These are phyloP conservation scores for Pulicaria dysenterica DNA, from an alignment of 129 eudicot species.

Conservation along the genomic window DNA sequence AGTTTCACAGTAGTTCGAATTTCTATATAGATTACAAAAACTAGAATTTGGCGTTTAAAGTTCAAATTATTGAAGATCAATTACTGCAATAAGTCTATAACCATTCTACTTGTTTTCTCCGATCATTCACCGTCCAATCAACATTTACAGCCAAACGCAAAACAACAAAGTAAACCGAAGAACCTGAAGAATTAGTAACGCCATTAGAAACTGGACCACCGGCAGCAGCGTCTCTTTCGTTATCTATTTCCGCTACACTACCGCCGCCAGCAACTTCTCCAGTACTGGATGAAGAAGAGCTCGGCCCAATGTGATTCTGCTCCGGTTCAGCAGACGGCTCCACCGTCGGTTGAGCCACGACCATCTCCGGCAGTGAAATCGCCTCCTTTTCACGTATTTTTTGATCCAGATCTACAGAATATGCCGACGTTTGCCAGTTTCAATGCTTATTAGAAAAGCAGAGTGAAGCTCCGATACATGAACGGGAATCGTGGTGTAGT, in stretches of 20 bases:
- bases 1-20: not conserved
- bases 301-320: conserved; percentile 10
- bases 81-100: not conserved
- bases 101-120: conserved; percentile 1
- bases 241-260: conserved; percentile 20
- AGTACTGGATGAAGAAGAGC: conserved; percentile 35
- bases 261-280: conserved; percentile 31
- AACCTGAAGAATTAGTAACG: conserved; percentile 43
- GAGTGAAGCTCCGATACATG: conserved; percentile 1
- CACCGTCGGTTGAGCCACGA: conserved; percentile 29
- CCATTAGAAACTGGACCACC: conserved; percentile 42
- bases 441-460: conserved; percentile 23
- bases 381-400: conserved; percentile 8
- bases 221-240: conserved; percentile 22
- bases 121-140: conserved; percentile 1
- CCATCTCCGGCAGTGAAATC: conserved; percentile 31
- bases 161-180: conserved; percentile 20
- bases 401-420: conserved; percentile 37
- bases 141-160: conserved; percentile 8
- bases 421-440: not conserved
- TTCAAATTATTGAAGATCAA: not conserved
- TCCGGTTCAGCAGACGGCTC: conserved; percentile 25
- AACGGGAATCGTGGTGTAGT: conserved; percentile 15
- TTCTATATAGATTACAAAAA: too few species aligned
- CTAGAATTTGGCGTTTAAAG: not conserved